Percentiles rank a stretch among this genome's conserved stretches.
These are phyloP conservation scores for Trematosphaeria pertusa DNA, from an alignment of 2,329 filamentous ascomycete species.

Conservation along the genomic window DNA sequence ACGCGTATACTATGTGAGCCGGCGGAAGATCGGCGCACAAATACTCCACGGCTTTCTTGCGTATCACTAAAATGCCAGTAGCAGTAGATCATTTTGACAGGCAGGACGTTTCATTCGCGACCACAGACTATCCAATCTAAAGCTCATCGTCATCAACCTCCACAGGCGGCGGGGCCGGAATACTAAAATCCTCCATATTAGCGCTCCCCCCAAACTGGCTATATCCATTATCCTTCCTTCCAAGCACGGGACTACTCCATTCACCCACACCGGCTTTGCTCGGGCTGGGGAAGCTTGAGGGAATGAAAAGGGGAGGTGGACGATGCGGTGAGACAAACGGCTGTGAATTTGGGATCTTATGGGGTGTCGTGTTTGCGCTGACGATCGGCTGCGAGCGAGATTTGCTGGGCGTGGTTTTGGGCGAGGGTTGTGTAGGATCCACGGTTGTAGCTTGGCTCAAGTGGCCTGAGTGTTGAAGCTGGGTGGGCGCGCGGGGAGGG, in stretches of 20 bases:
- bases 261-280: constrained; percentile 22
- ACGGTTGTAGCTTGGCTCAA: constrained; percentile 45
- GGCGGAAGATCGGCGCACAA: too few species aligned
- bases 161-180: constrained; percentile 37
- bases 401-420: constrained; percentile 29
- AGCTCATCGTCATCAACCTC: background rate
- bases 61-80: too few species aligned
- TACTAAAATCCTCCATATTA: constrained; percentile 42
- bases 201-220: constrained; percentile 22
- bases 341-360: constrained; percentile 26
- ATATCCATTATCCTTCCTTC: constrained; percentile 16
- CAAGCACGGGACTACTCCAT: constrained; percentile 35
- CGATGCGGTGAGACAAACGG: constrained; percentile 28
- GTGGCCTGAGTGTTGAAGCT: constrained; percentile 9
- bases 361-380: constrained; percentile 33
- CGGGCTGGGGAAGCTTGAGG: constrained; percentile 43
- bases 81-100: too few species aligned
- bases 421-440: constrained; percentile 22
- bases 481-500: constrained; percentile 1
- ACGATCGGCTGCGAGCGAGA: constrained; percentile 13
- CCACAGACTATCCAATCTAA: too few species aligned
- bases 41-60: too few species aligned
- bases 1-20: too few species aligned
- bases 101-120: too few species aligned
- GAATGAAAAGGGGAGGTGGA: constrained; percentile 42